phyloP scores from a whole-genome alignment of 805 yeast species.

The Candida verbasci region DNA sequence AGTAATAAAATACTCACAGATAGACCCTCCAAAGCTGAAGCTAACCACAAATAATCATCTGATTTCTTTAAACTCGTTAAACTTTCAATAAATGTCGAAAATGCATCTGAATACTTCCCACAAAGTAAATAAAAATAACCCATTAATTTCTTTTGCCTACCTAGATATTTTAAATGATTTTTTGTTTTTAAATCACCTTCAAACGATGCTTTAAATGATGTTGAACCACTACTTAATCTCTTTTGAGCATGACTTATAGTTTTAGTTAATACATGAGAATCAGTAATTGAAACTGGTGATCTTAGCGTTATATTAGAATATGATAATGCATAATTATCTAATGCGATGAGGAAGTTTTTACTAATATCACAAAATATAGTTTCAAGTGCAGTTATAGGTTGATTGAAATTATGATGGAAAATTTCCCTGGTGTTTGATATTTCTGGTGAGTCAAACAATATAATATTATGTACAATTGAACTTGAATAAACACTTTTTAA shows the following conservation, averaged over 20 bases:
- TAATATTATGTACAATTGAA: slow-evolving; percentile 49
- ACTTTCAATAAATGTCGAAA: slow-evolving; percentile 73
- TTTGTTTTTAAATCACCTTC: slow-evolving; percentile 21
- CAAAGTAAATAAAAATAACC: slow-evolving; percentile 78
- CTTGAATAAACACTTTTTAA: slow-evolving; percentile 47
- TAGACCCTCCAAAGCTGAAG: slow-evolving; percentile 78
- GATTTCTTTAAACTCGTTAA: slow-evolving; percentile 51
- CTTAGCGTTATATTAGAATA: slow-evolving; percentile 76
- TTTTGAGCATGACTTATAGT: slow-evolving; percentile 41
- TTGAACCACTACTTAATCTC: slow-evolving; percentile 37
- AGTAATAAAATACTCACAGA: slow-evolving; percentile 62
- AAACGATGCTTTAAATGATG: slow-evolving; percentile 31
- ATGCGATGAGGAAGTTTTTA: slow-evolving; percentile 53
- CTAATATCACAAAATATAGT: slow-evolving; percentile 73
- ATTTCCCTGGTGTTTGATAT: slow-evolving; percentile 10
- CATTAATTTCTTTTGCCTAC: slow-evolving; percentile 70
- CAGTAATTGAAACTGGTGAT: slow-evolving; percentile 69
- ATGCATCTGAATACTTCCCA: slow-evolving; percentile 71
- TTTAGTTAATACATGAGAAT: slow-evolving; percentile 40
- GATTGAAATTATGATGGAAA: slow-evolving; percentile 23
- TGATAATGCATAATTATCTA: slow-evolving; percentile 68
- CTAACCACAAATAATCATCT: slow-evolving; percentile 84
- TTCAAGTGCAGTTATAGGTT: slow-evolving; percentile 37
- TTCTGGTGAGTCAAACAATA: slow-evolving; percentile 50
- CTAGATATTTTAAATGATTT: slow-evolving; percentile 46